Base-by-base conservation (phyloP, 2,329 filamentous ascomycete genomes). In the Apiospora sp. region DNA sequence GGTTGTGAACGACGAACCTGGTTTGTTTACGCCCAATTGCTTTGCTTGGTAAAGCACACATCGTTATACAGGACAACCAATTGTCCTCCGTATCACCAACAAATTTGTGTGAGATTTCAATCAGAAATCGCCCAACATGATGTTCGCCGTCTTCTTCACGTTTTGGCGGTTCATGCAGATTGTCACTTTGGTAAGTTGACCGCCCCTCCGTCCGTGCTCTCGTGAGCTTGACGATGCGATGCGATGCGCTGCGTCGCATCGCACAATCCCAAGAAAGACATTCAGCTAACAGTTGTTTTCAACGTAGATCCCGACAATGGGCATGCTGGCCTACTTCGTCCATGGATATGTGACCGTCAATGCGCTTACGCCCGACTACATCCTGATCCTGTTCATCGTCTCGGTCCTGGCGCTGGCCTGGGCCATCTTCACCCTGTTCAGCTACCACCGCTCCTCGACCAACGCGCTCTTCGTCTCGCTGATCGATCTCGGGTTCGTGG, bases 351-450 rank as follows among this genome's bases (percentile, higher is more conserved):
- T 88, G 77, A 79, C 83, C 71, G 78, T 81, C 77, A 92, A 92
- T 81, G 79, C 84, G 73, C 84, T 92, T 70, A 91, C 90, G 0
- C 91, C 91, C 34, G 84, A 86, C 81, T 89, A 88, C 80, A 87
- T 92, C 80, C 88, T 93, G 73, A 84, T 92, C 76, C 85, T 92
- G 76, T 92, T 92, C 86, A 92, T 92, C 84, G 88, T 91, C 74
- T 88, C 88, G 34, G 88, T 91, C 24, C 86, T 93, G 71, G 91
- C 85, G 46, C 85, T 88, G 71, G 89, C 88, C 73, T 93, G 91
- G 91, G 84, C 88, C 74, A 82, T 92, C 82, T 87, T 87, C 80
- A 92, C 91, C 10, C 85, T 93, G 74, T 91, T 92, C 86, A 87
- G 84, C 80, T 92, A 92, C 86, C 89, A 91, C 84, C 89, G 90